Conservation (phyloP, 1,139 yeast genomes). For the Pichia norvegensis region DNA sequence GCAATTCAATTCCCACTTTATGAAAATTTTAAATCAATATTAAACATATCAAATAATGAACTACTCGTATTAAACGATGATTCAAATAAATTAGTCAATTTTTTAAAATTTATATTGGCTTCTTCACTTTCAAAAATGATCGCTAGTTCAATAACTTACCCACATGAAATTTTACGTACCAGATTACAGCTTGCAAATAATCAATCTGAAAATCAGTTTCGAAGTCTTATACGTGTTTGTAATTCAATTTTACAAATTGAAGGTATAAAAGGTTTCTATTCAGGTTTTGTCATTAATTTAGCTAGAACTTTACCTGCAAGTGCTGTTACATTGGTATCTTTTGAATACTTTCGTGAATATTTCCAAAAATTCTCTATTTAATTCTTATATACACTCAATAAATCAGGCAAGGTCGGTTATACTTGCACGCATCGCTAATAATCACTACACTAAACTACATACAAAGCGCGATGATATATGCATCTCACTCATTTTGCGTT, state of each 20-base stretch:
- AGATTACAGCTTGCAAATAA: conserved; percentile 58
- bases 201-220: conserved; percentile 16
- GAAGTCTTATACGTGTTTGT: conserved; percentile 39
- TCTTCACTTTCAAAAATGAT: conserved; percentile 80
- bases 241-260: conserved; percentile 54
- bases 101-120: conserved; percentile 53
- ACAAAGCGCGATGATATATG: too few relatives aligned
- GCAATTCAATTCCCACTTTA: conserved; percentile 97
- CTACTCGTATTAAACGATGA: conserved; percentile 11
- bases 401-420: too few relatives aligned
- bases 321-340: conserved; percentile 90
- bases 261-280: conserved; percentile 77
- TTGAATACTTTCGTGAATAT: conserved; percentile 72
- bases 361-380: conserved; percentile 27
- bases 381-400: background rate
- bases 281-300: conserved; percentile 81
- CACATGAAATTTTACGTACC: conserved; percentile 92
- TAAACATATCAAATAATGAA: conserved; percentile 29
- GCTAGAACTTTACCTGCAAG: conserved; percentile 92
- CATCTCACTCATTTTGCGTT: too few relatives aligned
- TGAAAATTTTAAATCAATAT: conserved; percentile 59
- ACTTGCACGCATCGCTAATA: too few relatives aligned
- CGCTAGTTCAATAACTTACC: conserved; percentile 86
- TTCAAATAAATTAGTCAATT: conserved; percentile 19
- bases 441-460: too few relatives aligned